Base-by-base conservation (phyloP, 352 stramenopile genomes). In the Phytophthora chlamydospora region DNA sequence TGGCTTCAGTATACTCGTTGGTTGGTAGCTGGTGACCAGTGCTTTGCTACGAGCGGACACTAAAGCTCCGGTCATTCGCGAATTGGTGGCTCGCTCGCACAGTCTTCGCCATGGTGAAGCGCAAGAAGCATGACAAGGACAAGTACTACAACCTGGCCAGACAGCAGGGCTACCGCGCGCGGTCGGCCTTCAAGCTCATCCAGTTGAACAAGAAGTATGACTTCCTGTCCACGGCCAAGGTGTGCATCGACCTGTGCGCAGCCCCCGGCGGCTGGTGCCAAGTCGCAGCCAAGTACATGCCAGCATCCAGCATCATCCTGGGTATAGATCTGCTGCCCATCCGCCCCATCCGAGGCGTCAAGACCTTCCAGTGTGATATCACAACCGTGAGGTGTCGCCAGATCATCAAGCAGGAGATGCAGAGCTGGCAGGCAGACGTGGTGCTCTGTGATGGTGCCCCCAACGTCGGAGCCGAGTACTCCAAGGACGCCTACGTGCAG, bases 191-290 rank as follows among this genome's bases (percentile, higher is more conserved):
- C 85, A 99, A 99, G 88, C 88, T 99, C 34, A 98, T 99, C 72
- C 93, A 98, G 82, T 97, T 99, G 49, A 99, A 99, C 86, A 98
- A 98, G 71, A 98, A 99, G 84, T 99, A 98, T 91, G 89, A 98
- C 63, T 97, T 99, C 43, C 76, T 99, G 19, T 90, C 86, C 41
- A 98, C 96, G 35, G 92, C 97, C 43, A 98, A 98, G 57, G 94
- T 99, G 6, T 97, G 98, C 61, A 97, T 99, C 66, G 98, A 99
- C 81, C 83, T 99, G 13, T 99, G 98, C 76, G 98, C 97, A 0
- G 98, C 98, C 8, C 98, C 98, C 13, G 98, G 98, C 43, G 98
- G 98, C 31, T 99, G 98, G 98, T 98, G 97, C 63, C 95, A 98
- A 70, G 89, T 97, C 9, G 83, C 83, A 12, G 85, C 82, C 57